Percentiles rank a stretch among this genome's conserved stretches.
Evolutionary conservation across 768 basidiomycete species (phyloP).

Genomic region (Agaricus blazei): DNA sequence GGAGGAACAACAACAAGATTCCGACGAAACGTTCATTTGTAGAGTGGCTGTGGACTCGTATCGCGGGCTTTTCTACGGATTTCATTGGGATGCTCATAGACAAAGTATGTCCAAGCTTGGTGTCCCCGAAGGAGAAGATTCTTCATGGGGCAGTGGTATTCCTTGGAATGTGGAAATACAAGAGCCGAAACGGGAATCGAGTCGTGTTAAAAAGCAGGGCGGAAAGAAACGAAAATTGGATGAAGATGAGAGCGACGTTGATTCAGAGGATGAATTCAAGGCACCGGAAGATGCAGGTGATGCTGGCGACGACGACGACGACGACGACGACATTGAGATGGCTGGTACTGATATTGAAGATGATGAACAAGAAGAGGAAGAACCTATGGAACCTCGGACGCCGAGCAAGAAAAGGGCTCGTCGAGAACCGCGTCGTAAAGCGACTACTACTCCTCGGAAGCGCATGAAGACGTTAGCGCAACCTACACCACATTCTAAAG

Average conservation of each 20-base stretch:
- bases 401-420: conserved; percentile 18
- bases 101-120: conserved; percentile 25
- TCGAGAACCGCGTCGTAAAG: conserved; percentile 20
- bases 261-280: conserved; percentile 17
- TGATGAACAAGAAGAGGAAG: conserved; percentile 35
- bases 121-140: conserved; percentile 21
- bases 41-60: conserved; percentile 51
- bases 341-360: conserved; percentile 13
- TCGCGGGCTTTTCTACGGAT: conserved; percentile 57
- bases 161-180: conserved; percentile 40
- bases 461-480: conserved; percentile 39
- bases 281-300: conserved; percentile 16
- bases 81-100: conserved; percentile 53
- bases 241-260: conserved; percentile 25
- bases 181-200: not conserved
- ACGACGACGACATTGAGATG: conserved; percentile 23
- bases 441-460: conserved; percentile 14
- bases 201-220: conserved; percentile 8
- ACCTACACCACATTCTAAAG: conserved; percentile 76
- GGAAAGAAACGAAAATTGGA: conserved; percentile 10
- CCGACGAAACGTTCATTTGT: conserved; percentile 44
- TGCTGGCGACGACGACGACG: conserved; percentile 21
- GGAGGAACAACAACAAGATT: conserved; percentile 10
- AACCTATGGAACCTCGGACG: conserved; percentile 16
- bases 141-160: conserved; percentile 33